Evolutionary conservation across 768 basidiomycete species (phyloP), one percentile per base, ranked within the genome.

Genomic region (Galerina marginata): DNA sequence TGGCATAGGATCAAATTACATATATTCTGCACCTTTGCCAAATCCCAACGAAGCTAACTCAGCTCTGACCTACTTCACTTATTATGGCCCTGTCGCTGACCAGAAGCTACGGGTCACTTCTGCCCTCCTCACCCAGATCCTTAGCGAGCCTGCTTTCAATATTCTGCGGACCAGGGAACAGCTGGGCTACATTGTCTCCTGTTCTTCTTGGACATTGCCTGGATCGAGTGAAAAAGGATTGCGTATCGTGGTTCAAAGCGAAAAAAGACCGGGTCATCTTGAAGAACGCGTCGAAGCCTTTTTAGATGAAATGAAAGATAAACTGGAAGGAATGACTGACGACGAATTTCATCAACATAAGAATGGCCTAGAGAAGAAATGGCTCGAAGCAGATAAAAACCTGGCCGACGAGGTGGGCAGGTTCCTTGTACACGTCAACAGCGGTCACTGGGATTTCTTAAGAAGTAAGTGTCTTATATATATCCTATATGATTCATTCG

Each of bases 101-200:
- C 82, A 86, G 47, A 81, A 73, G 16, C 76, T 85, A 10, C 88
- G 95, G 3, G 88, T 92, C 25, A 80, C 81, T 1, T 81, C 89
- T 23, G 76, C 86, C 2, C 81, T 99, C 12, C 86, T 98, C 23
- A 82, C 83, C 0, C 93, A 96, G 66, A 91, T 99, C 58, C 81
- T 96, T 39, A 79, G 83, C n/a, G 97, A 99, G 67, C 96, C 96
- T 1, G 85, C 91, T 9, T 99, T 99, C 76, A 89, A 96, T 70
- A 79, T 88, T 23, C 83, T 99, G 33, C 89, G 97, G 29, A 98
- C 96, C 3, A 89, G 93, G 71, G 94, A 99, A 70, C 97, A 99
- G 73, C 82, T 99, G 1, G 97, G 97, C 5, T 99, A 99, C 72
- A 82, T 97, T 44, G 96, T 97, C 38, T 84, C 81, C 9, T 88